Evolutionary conservation across 441 rosid species (phyloP), one percentile per base, ranked within the genome.

Genomic region (Gossypium schwendimanii): DNA sequence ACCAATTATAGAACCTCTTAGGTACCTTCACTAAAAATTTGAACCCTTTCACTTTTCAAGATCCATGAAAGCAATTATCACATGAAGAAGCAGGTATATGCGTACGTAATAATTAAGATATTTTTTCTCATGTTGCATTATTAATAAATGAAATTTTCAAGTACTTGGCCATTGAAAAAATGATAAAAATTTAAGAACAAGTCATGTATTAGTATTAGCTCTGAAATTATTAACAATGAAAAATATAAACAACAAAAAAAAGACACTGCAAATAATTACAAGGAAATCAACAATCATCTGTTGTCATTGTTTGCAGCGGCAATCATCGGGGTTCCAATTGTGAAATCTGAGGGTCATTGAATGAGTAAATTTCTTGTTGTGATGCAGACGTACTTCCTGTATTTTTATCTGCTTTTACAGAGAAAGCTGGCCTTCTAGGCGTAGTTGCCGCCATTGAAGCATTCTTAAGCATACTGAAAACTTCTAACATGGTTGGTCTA

Each of bases 391-490:
- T 62, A 20, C 49, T 68, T 3, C 18, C 69, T 15, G 23, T 8
- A 23, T 17, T n/a, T 49, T 39, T 41, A 7, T 53, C 69, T 20
- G 1, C 20, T 50, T 15, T 57, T 3, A 44, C 75, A 2, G 83
- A 77, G 78, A 84, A 84, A 21, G 85, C 85, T 18, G 85, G 85
- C 75, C 52, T 26, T 23, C 55, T 78, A 39, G 82, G 82, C 44
- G 69, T 26, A 0, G 50, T 21, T 2, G 76, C 45, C 3, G 33
- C 70, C 26, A 63, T n/a, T 11, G 44, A 53, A 26, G 57, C 68
- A 17, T 54, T 60, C 63, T 69, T 81, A 10, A 84, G 84, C 82
- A 84, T 73, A 0, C 76, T 28, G 64, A 62, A 73, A 23, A 81
- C 78, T 68, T 80, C 76, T 39, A 73, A 69, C 82, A 80, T 74